Evolutionary conservation across 1,284 basidiomycete species (phyloP).

Genomic region (Ustilago lituana): DNA sequence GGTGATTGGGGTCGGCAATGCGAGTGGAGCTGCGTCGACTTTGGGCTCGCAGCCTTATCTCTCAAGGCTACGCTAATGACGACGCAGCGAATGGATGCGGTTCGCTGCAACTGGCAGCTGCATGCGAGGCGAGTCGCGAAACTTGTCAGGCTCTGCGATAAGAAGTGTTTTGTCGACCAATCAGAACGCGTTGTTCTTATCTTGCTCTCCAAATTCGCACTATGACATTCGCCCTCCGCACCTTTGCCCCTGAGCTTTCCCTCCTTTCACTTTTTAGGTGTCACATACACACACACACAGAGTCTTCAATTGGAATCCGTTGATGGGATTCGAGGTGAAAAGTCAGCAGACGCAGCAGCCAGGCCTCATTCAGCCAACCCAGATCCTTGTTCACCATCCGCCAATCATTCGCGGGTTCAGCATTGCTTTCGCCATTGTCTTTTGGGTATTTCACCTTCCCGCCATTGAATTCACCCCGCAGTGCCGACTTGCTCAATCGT

Average conservation of each 20-base stretch:
- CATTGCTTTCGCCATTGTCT: too few relatives aligned
- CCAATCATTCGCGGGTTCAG: too few relatives aligned
- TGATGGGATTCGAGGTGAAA: too few relatives aligned
- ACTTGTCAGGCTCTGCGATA: slow-evolving; percentile 24
- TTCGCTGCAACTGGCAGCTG: slow-evolving; percentile 10
- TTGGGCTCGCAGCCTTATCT: slow-evolving; percentile 14
- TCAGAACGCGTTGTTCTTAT: slow-evolving; percentile 69
- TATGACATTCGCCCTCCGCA: neutral
- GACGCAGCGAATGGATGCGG: slow-evolving; percentile 8
- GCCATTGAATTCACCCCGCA: too few relatives aligned
- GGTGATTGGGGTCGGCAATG: too few relatives aligned
- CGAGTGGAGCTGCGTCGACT: neutral
- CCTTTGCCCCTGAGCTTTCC: neutral
- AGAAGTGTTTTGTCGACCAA: slow-evolving; percentile 8
- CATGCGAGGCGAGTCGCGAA: slow-evolving; percentile 9
- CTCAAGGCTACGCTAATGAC: slow-evolving; percentile 37
- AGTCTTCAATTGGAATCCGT: too few relatives aligned
- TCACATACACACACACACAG: too few relatives aligned
- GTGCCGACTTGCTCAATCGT: too few relatives aligned
- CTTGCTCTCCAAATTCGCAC: neutral
- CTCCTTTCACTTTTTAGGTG: neutral
- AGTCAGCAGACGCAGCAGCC: too few relatives aligned
- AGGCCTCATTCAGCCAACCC: too few relatives aligned
- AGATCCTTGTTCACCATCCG: too few relatives aligned
- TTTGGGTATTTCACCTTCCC: too few relatives aligned